Evolutionary conservation across 139 green algal genomes (phyloP), one percentile per base, ranked within the genome.

Genomic region (Coccomyxa sp.): DNA sequence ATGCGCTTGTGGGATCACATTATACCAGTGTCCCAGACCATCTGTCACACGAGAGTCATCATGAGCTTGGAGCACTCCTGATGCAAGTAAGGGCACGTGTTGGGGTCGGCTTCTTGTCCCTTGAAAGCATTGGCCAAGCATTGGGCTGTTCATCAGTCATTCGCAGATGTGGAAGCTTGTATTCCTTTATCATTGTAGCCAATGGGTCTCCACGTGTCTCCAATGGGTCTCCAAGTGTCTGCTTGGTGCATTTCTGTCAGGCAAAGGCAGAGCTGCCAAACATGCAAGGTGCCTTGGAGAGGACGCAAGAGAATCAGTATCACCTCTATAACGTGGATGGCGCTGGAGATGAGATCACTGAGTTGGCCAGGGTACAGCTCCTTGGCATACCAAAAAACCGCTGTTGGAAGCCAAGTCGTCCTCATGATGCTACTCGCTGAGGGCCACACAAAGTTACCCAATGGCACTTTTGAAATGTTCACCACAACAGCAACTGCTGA

Each of bases 201-300:
- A 25, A 71, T 11, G 18, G 63, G 63, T 71, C 18, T 21, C 63
- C 13, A 15, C 28, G 18, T 77, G 59, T 31, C 79, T 83, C 63
- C 63, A 25, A 71, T 11, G 18, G 63, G 63, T 71, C 18, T 21
- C 63, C 13, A 15, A 58, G 18, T 77, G 59, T 31, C 79, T 83
- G 79, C 51, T 14, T 71, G 21, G 18, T 71, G 63, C 63, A 71
- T 25, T 71, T 58, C 51, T 30, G 31, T 27, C 82, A 87, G 75
- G 87, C 87, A 23, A 80, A 81, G 63, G 10, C 17, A 15, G 87
- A 90, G 82, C 81, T 90, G 67, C 79, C 85, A 18, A 89, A 90
- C 75, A 87, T 90, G 82, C 63, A 86, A 45, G 76, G 59, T 27
- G 85, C 85, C 17, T 38, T 90, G 58, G 25, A 84, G 28, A 68